A percentile compares a stretch with the other conserved stretches of the same genome.
Evolutionary conservation across 1,139 yeast species (phyloP).

Genomic region (Kodamaea derodonti): DNA sequence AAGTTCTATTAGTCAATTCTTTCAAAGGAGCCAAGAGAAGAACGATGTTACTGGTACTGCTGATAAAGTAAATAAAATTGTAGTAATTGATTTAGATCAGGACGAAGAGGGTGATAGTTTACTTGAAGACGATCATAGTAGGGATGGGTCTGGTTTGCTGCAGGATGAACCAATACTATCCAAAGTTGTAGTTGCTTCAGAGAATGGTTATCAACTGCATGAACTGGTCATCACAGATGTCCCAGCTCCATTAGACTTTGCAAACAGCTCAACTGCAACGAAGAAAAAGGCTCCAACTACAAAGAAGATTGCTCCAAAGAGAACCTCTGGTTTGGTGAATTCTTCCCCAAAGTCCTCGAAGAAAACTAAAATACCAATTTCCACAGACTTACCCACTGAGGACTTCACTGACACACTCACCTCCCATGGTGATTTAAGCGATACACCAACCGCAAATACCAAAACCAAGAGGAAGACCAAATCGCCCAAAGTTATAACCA

Average conservation of each 20-base stretch:
- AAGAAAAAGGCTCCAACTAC: neutral
- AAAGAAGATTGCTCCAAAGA: neutral
- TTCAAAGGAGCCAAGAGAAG: constrained; percentile 2
- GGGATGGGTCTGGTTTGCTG: too few relatives aligned
- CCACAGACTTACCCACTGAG: neutral
- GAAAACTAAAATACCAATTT: neutral
- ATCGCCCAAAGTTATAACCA: constrained; percentile 3
- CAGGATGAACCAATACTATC: too few relatives aligned
- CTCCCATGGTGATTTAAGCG: neutral
- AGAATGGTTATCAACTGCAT: neutral
- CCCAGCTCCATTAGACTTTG: neutral
- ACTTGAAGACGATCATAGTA: too few relatives aligned
- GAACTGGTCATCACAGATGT: neutral
- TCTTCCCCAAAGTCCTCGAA: neutral
- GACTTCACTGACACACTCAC: neutral
- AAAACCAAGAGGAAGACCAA: constrained; percentile 1
- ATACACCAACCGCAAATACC: neutral
- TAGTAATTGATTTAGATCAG: neutral
- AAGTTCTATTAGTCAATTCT: constrained; percentile 27
- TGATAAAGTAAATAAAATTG: neutral
- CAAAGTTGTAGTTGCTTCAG: neutral
- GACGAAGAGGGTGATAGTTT: neutral
- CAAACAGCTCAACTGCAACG: neutral
- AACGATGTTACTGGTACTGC: neutral
- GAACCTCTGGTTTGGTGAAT: neutral